A percentile compares a stretch with the other conserved stretches of the same genome.
These are phyloP conservation scores for Luffa acutangula DNA, from an alignment of 306 rosid genomes.

Conservation along the genomic window DNA sequence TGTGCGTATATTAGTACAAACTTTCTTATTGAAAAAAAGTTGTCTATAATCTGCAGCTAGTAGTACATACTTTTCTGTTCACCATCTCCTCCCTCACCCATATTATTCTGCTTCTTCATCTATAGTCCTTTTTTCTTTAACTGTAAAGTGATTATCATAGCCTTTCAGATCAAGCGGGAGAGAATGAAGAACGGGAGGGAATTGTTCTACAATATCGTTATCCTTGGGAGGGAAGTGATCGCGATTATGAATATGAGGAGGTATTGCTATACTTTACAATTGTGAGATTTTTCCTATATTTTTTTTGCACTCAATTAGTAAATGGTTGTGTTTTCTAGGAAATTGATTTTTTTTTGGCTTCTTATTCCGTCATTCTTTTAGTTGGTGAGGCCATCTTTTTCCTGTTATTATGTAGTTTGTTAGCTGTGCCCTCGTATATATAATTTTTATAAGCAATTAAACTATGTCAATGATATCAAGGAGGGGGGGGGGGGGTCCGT, in stretches of 20 bases:
- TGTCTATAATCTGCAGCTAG: background rate
- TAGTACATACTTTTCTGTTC: background rate
- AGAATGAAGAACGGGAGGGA: constrained; percentile 52
- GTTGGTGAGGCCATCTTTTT: background rate
- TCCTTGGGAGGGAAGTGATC: constrained; percentile 95
- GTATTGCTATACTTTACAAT: constrained; percentile 19
- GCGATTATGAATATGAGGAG: constrained; percentile 87
- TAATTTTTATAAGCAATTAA: background rate
- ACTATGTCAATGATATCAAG: background rate
- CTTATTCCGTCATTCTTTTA: background rate
- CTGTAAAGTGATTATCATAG: background rate
- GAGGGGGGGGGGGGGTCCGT: background rate
- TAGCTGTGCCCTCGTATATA: background rate
- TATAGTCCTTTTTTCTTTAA: background rate
- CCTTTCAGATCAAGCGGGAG: constrained; percentile 41
- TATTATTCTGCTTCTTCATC: background rate
- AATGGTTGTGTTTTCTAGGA: background rate
- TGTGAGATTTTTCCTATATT: background rate
- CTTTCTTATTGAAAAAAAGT: background rate
- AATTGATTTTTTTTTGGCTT: background rate
- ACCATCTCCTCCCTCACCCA: background rate
- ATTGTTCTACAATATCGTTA: constrained; percentile 28
- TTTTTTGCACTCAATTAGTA: background rate
- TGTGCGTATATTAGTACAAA: background rate
- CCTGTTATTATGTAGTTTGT: background rate